Evolutionary conservation across 805 yeast genomes (phyloP).

Genomic region (Candida sonorensis): DNA sequence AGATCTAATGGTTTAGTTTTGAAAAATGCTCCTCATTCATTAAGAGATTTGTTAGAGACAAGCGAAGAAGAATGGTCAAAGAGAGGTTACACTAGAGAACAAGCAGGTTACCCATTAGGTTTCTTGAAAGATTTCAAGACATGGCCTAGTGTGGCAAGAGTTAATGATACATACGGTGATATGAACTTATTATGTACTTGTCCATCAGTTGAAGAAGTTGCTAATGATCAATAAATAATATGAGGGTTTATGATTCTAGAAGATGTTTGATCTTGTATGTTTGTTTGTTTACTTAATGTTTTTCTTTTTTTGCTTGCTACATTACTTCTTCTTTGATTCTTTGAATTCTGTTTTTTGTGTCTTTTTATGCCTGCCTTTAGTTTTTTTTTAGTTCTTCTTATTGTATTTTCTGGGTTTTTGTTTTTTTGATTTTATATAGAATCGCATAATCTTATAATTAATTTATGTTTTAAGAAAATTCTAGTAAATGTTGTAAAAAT

Average conservation of each 20-base stretch:
- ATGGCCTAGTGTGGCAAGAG: constrained; percentile 93
- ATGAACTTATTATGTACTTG: constrained; percentile 90
- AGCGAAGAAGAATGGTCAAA: constrained; percentile 62
- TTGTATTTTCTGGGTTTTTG: too few species aligned
- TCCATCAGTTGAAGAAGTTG: constrained; percentile 75
- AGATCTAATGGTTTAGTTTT: constrained; percentile 62
- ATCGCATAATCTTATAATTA: too few species aligned
- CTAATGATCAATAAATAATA: constrained; percentile 13
- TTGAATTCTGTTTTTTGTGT: too few species aligned
- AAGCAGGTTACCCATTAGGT: constrained; percentile 90
- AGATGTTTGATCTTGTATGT: not conserved
- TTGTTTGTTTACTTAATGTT: too few species aligned
- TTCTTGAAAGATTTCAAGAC: constrained; percentile 68
- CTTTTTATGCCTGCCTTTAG: too few species aligned
- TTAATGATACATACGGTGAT: constrained; percentile 94
- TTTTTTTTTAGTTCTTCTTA: too few species aligned
- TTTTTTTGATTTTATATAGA: too few species aligned
- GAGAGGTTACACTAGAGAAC: constrained; percentile 86
- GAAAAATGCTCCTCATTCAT: constrained; percentile 89
- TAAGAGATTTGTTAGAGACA: constrained; percentile 64
- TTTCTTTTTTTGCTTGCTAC: not conserved
- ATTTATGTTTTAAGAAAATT: too few species aligned
- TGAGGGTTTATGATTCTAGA: not conserved
- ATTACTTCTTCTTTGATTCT: not conserved
- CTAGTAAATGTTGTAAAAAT: constrained; percentile 1